Evolutionary conservation across 1,284 basidiomycete species (phyloP).

Genomic region (Trichosporon faecale): DNA sequence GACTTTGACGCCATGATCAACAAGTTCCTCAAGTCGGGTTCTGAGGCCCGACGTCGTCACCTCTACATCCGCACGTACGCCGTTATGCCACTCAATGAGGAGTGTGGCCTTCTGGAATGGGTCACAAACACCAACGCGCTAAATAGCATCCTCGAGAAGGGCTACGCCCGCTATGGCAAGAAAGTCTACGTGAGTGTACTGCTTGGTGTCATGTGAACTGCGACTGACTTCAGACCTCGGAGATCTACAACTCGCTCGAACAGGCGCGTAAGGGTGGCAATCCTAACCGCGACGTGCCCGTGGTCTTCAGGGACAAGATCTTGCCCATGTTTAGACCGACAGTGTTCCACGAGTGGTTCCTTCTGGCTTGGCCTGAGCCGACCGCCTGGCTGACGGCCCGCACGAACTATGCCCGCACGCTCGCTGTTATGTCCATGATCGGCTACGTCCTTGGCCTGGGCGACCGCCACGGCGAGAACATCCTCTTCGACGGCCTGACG

Average conservation of each 20-base stretch:
- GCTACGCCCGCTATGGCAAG: constrained; percentile 67
- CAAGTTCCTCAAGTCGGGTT: constrained; percentile 89
- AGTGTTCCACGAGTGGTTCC: constrained; percentile 96
- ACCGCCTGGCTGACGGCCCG: constrained; percentile 89
- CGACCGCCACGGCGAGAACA: constrained; percentile 96
- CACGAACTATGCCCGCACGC: constrained; percentile 79
- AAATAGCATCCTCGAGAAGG: constrained; percentile 70
- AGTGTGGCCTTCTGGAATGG: constrained; percentile 98
- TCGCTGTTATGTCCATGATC: constrained; percentile 98
- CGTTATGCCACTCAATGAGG: constrained; percentile 93
- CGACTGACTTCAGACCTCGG: constrained; percentile 46
- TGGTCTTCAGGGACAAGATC: constrained; percentile 62
- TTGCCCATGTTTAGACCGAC: constrained; percentile 66
- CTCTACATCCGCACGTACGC: constrained; percentile 92
- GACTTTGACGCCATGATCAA: constrained; percentile 99
- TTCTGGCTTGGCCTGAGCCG: constrained; percentile 94
- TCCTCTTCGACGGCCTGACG: constrained; percentile 80
- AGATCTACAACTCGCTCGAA: constrained; percentile 60
- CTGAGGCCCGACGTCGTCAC: constrained; percentile 83
- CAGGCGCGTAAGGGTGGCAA: constrained; percentile 13
- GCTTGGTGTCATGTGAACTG: constrained; percentile 10
- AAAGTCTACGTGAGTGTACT: constrained; percentile 60
- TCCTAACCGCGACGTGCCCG: constrained; percentile 9
- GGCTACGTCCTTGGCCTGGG: constrained; percentile 97
- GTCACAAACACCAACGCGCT: constrained; percentile 89